phyloP scores from a whole-genome alignment of 495 filamentous ascomycete species.

The Clavariopsis aquatica region DNA sequence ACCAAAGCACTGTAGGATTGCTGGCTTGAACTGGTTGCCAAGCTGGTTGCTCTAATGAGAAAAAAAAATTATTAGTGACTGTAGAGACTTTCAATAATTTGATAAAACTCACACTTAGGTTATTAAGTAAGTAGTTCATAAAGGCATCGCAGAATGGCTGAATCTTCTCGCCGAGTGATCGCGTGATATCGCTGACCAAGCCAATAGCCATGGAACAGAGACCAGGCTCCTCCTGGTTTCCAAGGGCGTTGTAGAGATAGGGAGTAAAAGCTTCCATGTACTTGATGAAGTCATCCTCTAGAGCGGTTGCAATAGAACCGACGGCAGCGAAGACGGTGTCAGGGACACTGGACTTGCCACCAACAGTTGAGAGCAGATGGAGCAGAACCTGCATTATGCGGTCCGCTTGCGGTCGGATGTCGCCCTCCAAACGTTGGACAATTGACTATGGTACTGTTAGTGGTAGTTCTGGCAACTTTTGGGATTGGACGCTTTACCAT shows the following conservation, averaged over 20 bases:
- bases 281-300: constrained; percentile 89
- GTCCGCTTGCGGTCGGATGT: constrained; percentile 87
- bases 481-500: constrained; percentile 51
- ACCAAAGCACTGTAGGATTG: constrained; percentile 95
- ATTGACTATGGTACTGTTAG: constrained; percentile 57
- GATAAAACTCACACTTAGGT: constrained; percentile 68
- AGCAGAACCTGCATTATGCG: constrained; percentile 88
- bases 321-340: constrained; percentile 90
- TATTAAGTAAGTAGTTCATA: constrained; percentile 94
- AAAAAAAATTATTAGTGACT: constrained; percentile 10
- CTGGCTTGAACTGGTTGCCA: constrained; percentile 95
- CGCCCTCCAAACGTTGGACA: constrained; percentile 85
- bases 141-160: constrained; percentile 94
- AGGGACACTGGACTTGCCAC: constrained; percentile 88
- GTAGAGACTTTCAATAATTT: neutral
- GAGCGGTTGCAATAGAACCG: constrained; percentile 77
- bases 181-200: constrained; percentile 90
- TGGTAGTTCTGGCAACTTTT: neutral
- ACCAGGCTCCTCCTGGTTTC: constrained; percentile 90
- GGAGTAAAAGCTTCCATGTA: constrained; percentile 95
- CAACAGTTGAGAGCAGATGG: constrained; percentile 73
- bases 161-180: constrained; percentile 82
- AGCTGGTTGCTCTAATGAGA: constrained; percentile 65
- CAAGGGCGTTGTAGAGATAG: constrained; percentile 87
- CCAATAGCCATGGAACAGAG: constrained; percentile 97